phyloP scores from a whole-genome alignment of 2,329 filamentous ascomycete species.

The Botrytis fragariae region DNA sequence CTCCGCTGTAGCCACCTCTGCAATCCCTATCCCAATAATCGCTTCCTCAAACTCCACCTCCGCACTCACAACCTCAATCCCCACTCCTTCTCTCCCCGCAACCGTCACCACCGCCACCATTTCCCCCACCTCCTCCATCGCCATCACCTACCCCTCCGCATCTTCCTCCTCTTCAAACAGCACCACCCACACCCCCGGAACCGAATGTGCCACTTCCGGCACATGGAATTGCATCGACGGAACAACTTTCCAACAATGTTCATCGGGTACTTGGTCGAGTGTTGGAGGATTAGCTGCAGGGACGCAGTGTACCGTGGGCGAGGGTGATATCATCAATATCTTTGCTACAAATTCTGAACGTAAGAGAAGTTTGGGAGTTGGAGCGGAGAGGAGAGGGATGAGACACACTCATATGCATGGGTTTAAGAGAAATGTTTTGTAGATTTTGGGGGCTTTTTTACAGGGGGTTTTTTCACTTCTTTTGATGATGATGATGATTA shows the following conservation, averaged over 20 bases:
- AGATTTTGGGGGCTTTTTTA: no score
- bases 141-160: background rate
- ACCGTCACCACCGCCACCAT: background rate
- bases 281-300: conserved; percentile 44
- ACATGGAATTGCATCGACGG: conserved; percentile 52
- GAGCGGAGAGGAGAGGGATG: background rate
- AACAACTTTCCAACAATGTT: conserved; percentile 51
- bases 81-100: background rate
- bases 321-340: conserved; percentile 43
- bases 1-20: background rate
- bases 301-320: conserved; percentile 44
- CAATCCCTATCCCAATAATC: background rate
- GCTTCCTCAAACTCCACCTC: background rate
- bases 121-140: background rate
- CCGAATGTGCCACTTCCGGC: conserved; percentile 47
- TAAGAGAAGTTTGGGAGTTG: background rate
- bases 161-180: background rate
- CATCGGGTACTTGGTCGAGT: conserved; percentile 47
- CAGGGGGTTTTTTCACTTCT: background rate
- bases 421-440: background rate
- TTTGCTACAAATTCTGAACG: background rate
- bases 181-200: conserved; percentile 38
- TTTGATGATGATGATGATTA: background rate
- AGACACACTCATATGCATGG: background rate
- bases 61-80: background rate